Evolutionary conservation across 164 flowering plant species (phyloP), one percentile per base, ranked within the genome.

Genomic region (Vitis amurensis): DNA sequence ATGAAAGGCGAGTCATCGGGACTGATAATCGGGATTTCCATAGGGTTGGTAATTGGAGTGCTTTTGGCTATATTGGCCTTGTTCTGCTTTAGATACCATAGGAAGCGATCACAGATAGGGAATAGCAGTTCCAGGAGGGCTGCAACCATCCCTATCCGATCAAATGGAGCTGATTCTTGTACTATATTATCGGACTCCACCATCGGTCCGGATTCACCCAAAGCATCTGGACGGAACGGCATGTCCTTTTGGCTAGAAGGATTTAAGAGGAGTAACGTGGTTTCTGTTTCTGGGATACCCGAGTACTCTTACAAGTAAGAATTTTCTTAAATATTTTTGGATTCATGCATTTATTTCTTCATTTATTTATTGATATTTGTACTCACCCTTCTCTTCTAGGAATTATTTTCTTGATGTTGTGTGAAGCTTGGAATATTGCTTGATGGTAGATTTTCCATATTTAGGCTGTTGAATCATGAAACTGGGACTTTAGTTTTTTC

Each of bases 31-130:
- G 99, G 99, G 67, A 79, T 93, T 57, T 89, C 97, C 0, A 86
- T 93, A 50, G 99, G 99, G 29, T 91, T 95, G 61, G 89, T 95
- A 49, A 88, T 91, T 75, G 99, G 99, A 37, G 83, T 87, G 48
- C 71, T 83, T 68, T 86, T 90, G 82, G 99, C 99, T 17, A 68
- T 89, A 65, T 73, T 74, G 15, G 84, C 84, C 29, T 77, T 95
- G 13, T 83, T 91, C 50, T 93, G 97, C 74, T 27, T 89, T 68
- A 83, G 87, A 66, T 88, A 83, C 68, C 91, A 91, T 16, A 85
- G 90, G 72, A 90, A 76, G 78, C 81, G 81, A 8, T 83, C 91
- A 0, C 98, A 93, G 84, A 93, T 95, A 65, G 91, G 93, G 47
- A 90, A 74, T 61, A 95, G 95, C 73, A 89, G 95, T 83, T 93